Conservation (phyloP, 139 green algal species). For the Chlorella vulgaris region DNA sequence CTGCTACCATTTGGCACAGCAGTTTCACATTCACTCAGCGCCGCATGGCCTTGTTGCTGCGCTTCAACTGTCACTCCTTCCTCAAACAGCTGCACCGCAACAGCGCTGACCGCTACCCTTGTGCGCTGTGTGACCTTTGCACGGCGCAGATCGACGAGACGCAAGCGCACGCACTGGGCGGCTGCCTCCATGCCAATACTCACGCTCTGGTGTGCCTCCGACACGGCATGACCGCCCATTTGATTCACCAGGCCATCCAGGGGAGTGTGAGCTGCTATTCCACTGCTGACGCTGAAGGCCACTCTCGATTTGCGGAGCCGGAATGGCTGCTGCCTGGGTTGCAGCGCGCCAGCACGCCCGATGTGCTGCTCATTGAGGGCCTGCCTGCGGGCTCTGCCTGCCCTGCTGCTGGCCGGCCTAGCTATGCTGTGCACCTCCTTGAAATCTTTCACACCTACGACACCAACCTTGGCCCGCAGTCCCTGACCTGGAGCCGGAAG, state of each 20-base stretch:
- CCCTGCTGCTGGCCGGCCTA: neutral
- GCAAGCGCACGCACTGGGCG: neutral
- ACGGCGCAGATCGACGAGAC: neutral
- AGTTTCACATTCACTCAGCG: neutral
- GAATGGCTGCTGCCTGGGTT: neutral
- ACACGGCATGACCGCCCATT: neutral
- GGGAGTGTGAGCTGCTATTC: neutral
- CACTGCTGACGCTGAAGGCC: neutral
- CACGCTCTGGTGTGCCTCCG: neutral
- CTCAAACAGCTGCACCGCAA: neutral
- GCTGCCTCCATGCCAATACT: neutral
- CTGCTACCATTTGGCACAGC: neutral
- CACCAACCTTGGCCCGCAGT: neutral
- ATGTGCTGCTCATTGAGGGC: neutral
- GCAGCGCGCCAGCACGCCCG: neutral
- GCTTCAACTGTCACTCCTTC: neutral
- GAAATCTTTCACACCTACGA: neutral
- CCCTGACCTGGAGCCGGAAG: neutral
- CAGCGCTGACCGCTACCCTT: neutral
- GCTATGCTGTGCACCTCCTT: neutral
- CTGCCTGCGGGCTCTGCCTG: neutral
- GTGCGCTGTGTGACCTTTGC: neutral
- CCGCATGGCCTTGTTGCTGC: neutral
- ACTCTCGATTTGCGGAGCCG: neutral
- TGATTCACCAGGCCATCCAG: neutral